A percentile compares a stretch with the other conserved stretches of the same genome.
Conservation (phyloP, 768 basidiomycete species). For the Boletus pseudo-olivaceus region DNA sequence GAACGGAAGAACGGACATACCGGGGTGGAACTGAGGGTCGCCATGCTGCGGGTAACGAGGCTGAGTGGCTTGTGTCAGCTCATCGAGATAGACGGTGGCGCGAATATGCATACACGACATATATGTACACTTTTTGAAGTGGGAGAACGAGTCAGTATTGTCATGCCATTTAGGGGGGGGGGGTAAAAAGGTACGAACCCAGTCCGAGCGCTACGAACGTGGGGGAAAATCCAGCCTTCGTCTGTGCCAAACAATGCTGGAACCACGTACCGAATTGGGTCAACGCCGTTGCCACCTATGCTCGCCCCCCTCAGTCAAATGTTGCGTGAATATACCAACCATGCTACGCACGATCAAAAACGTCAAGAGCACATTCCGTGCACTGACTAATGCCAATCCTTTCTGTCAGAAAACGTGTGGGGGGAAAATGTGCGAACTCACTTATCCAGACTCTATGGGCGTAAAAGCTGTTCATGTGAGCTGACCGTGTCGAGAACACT, state of each 20-base stretch:
- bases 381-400: no score
- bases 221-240: background rate
- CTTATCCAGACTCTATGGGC: no score
- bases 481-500: no score
- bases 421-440: background rate
- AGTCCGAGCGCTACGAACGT: background rate
- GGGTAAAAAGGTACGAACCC: conserved; percentile 1
- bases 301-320: background rate
- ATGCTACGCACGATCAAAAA: no score
- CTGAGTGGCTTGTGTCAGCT: background rate
- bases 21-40: background rate
- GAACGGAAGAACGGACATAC: background rate
- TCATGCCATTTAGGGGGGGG: background rate
- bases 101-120: background rate
- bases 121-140: background rate
- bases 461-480: no score
- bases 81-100: background rate
- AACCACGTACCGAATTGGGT: conserved; percentile 1
- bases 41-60: background rate
- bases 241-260: background rate
- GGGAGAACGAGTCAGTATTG: background rate
- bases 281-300: background rate
- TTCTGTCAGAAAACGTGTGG: background rate
- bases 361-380: no score
- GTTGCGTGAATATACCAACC: background rate